A percentile compares a stretch with the other conserved stretches of the same genome.
phyloP scores from a whole-genome alignment of 805 yeast genomes.

The Ogataea thermomethanolica region DNA sequence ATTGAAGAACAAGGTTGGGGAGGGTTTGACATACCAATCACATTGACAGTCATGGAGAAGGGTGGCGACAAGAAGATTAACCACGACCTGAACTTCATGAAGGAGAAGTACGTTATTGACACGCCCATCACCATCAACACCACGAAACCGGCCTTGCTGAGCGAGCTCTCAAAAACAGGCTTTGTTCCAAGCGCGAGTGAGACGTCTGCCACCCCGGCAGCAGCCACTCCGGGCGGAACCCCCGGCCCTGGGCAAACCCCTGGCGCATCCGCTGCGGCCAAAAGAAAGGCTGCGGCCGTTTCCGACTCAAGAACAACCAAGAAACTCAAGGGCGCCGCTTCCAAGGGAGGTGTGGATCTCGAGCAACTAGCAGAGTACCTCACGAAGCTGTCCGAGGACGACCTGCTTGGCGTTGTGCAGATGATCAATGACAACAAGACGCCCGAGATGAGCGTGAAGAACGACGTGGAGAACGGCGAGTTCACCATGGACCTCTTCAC shows the following conservation, averaged over 20 bases:
- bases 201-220: slow-evolving; percentile 31
- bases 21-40: slow-evolving; percentile 85
- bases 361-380: slow-evolving; percentile 88
- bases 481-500: slow-evolving; percentile 95
- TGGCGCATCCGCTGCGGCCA: slow-evolving; percentile 11
- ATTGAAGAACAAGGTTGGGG: slow-evolving; percentile 98
- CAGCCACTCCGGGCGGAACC: slow-evolving; percentile 21
- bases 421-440: slow-evolving; percentile 97
- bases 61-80: slow-evolving; percentile 83
- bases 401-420: slow-evolving; percentile 89
- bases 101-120: slow-evolving; percentile 73
- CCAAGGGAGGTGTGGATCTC: slow-evolving; percentile 77
- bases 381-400: slow-evolving; percentile 87
- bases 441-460: slow-evolving; percentile 90
- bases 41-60: slow-evolving; percentile 73
- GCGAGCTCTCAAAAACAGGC: slow-evolving; percentile 76
- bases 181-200: slow-evolving; percentile 52
- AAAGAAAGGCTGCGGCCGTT: slow-evolving; percentile 12
- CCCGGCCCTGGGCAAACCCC: slow-evolving; percentile 6
- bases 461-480: slow-evolving; percentile 95
- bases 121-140: slow-evolving; percentile 76
- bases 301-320: slow-evolving; percentile 42
- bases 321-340: slow-evolving; percentile 52
- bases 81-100: slow-evolving; percentile 85
- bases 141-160: slow-evolving; percentile 66